A percentile compares a stretch with the other conserved stretches of the same genome.
Conservation (phyloP, 2,329 filamentous ascomycete species). For the Aureobasidium sp. region DNA sequence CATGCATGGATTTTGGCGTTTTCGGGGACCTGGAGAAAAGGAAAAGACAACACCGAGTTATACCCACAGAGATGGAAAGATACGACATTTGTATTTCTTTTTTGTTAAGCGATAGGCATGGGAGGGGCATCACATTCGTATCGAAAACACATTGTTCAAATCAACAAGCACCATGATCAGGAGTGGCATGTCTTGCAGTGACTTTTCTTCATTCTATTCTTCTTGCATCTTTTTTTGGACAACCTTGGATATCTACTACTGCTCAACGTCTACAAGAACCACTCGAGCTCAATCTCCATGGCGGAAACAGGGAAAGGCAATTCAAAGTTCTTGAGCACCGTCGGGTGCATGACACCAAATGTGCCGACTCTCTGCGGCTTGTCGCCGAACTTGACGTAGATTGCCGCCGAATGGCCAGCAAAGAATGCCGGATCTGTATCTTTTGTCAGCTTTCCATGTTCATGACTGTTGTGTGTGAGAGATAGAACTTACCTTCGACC, state of each 20-base stretch:
- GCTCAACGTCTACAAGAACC: slow-evolving; percentile 9
- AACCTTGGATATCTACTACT: background rate
- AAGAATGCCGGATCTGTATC: slow-evolving; percentile 75
- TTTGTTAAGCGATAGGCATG: too few species aligned
- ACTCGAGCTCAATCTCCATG: slow-evolving; percentile 21
- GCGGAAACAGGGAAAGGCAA: slow-evolving; percentile 89
- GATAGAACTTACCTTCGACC: slow-evolving; percentile 57
- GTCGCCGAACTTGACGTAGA: slow-evolving; percentile 65
- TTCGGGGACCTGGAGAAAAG: background rate
- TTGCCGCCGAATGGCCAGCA: slow-evolving; percentile 76
- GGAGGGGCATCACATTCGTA: too few species aligned
- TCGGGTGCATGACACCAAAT: slow-evolving; percentile 90
- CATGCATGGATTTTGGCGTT: background rate
- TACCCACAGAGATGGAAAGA: background rate
- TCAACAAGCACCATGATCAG: too few species aligned
- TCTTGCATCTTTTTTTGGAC: too few species aligned
- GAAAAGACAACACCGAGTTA: background rate
- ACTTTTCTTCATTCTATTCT: background rate
- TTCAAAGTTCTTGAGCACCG: slow-evolving; percentile 88
- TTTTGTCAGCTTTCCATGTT: slow-evolving; percentile 17
- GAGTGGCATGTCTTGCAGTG: too few species aligned
- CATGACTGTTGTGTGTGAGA: too few species aligned
- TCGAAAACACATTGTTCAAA: too few species aligned
- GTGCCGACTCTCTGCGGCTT: slow-evolving; percentile 74
- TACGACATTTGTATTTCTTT: too few species aligned